Evolutionary conservation across 1,284 basidiomycete species (phyloP).

Genomic region (Apiotrichum sp.): DNA sequence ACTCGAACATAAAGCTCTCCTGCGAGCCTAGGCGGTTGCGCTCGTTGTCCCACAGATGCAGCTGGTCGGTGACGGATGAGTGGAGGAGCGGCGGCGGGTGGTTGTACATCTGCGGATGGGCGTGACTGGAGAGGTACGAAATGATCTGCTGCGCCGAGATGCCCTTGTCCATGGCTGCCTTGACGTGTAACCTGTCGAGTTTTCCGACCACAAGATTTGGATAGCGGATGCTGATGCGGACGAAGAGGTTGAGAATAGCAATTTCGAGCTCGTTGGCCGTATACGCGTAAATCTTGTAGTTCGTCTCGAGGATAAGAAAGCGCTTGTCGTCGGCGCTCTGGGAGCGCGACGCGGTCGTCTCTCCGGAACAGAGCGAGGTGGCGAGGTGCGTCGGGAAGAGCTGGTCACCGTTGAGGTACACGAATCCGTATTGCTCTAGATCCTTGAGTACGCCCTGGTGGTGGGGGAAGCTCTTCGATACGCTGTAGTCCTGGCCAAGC

Average conservation of each 20-base stretch:
- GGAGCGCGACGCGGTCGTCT: slow-evolving; percentile 57
- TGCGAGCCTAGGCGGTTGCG: slow-evolving; percentile 81
- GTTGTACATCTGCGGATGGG: slow-evolving; percentile 95
- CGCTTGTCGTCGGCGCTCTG: slow-evolving; percentile 56
- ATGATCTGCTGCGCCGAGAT: slow-evolving; percentile 98
- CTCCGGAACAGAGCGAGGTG: slow-evolving; percentile 68
- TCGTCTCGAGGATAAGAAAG: slow-evolving; percentile 96
- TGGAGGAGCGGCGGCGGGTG: slow-evolving; percentile 52
- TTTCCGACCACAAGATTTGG: slow-evolving; percentile 93
- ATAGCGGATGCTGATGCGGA: slow-evolving; percentile 86
- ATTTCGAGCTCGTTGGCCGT: slow-evolving; percentile 98
- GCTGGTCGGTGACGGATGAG: slow-evolving; percentile 85
- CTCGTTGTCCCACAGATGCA: slow-evolving; percentile 96
- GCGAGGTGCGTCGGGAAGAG: slow-evolving; percentile 96
- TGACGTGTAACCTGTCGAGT: slow-evolving; percentile 90
- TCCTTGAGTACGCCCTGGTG: slow-evolving; percentile 74
- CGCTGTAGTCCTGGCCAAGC: slow-evolving; percentile 88
- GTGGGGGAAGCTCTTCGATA: slow-evolving; percentile 66
- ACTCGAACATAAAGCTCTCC: slow-evolving; percentile 59
- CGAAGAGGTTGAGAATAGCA: slow-evolving; percentile 90
- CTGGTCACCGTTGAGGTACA: slow-evolving; percentile 60
- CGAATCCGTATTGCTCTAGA: slow-evolving; percentile 87
- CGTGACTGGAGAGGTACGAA: slow-evolving; percentile 86
- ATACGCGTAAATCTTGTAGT: slow-evolving; percentile 97
- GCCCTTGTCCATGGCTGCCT: slow-evolving; percentile 86